Conservation (phyloP, 257 asterid genomes). For the Penstemon newberryi region DNA sequence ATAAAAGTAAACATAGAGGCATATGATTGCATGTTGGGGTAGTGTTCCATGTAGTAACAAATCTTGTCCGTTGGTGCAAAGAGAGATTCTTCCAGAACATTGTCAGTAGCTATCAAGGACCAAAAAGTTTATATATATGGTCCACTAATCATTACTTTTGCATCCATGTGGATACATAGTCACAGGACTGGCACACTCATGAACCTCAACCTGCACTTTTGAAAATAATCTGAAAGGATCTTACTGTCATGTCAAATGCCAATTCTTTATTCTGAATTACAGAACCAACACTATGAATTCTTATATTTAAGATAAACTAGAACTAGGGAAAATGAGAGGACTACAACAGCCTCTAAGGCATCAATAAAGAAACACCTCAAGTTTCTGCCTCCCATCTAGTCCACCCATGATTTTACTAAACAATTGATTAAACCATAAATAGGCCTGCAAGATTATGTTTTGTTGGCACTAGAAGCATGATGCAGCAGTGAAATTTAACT, state of each 20-base stretch:
- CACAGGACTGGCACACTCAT: constrained; percentile 13
- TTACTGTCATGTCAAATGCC: background rate
- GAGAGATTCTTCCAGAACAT: background rate
- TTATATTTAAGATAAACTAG: background rate
- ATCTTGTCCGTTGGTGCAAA: background rate
- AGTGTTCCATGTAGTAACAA: background rate
- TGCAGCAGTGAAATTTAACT: background rate
- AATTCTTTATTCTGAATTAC: constrained; percentile 3
- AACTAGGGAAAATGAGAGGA: background rate
- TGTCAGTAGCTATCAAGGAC: background rate
- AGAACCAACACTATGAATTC: background rate
- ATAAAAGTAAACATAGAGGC: background rate
- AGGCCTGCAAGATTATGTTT: background rate
- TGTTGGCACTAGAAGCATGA: constrained; percentile 8
- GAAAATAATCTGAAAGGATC: constrained; percentile 10
- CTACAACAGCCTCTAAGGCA: constrained; percentile 12
- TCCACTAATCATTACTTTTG: constrained; percentile 8
- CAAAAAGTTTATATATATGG: background rate
- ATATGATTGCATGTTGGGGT: background rate
- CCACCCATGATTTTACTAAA: background rate
- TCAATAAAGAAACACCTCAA: constrained; percentile 10
- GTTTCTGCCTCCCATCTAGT: constrained; percentile 21
- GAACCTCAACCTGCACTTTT: constrained; percentile 1
- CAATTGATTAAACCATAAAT: constrained; percentile 7
- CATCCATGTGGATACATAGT: constrained; percentile 2